Percentiles rank a stretch among this genome's conserved stretches.
phyloP scores from a whole-genome alignment of 2,329 filamentous ascomycete genomes.

The Coniochaeta sp. region DNA sequence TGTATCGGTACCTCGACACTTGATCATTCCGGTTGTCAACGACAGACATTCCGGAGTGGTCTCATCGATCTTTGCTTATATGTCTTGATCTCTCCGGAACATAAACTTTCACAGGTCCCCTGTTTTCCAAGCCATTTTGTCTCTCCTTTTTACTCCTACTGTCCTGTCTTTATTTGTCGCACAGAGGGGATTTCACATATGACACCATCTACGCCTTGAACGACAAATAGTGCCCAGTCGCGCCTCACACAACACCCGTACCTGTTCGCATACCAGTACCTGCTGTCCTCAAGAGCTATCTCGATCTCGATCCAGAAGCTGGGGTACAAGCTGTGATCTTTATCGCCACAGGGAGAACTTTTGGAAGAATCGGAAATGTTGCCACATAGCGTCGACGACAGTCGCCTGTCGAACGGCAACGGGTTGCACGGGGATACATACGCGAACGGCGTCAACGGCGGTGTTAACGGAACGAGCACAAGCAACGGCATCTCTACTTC shows the following conservation, averaged over 20 bases:
- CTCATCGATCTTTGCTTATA: not conserved
- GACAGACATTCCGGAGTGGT: not conserved
- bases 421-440: not conserved
- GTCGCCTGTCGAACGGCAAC: conserved; percentile 7
- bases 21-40: not conserved
- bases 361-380: not conserved
- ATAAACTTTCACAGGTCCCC: not conserved
- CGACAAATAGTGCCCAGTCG: not conserved
- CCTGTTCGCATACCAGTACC: not conserved
- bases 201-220: not conserved
- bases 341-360: not conserved
- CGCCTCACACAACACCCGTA: not conserved
- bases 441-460: conserved; percentile 4
- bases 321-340: not conserved
- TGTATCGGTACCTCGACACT: not conserved
- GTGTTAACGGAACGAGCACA: conserved; percentile 4
- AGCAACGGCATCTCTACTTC: not conserved
- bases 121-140: not conserved
- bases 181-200: not conserved
- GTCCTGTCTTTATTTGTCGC: not conserved
- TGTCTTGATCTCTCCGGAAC: not conserved
- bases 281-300: not conserved
- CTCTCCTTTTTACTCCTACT: not conserved
- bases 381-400: conserved; percentile 3
- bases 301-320: not conserved